A percentile compares a stretch with the other conserved stretches of the same genome.
phyloP scores from a whole-genome alignment of 1,139 yeast species.

The Lodderomyces beijingensis region DNA sequence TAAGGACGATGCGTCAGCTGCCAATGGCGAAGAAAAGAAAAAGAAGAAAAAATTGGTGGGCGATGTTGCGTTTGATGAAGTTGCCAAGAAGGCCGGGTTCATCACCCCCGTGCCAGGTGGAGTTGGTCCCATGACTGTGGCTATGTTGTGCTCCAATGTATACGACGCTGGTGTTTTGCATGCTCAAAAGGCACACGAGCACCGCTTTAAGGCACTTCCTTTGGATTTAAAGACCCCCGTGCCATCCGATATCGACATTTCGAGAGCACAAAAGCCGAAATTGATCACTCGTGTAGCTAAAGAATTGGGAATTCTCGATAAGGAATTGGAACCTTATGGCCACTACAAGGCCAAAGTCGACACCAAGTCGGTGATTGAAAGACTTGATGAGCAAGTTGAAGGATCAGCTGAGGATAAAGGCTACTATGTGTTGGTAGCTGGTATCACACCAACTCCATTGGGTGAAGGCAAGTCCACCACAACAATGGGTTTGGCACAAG shows the following conservation, averaged over 20 bases:
- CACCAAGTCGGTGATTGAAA: conserved; percentile 48
- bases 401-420: conserved; percentile 46
- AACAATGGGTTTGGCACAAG: conserved; percentile 76
- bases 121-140: conserved; percentile 88
- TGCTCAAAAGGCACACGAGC: conserved; percentile 45
- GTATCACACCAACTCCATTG: conserved; percentile 78
- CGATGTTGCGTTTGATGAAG: conserved; percentile 66
- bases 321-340: conserved; percentile 69
- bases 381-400: conserved; percentile 53
- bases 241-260: conserved; percentile 73
- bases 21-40: too few species aligned
- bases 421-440: conserved; percentile 68
- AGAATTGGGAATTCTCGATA: conserved; percentile 58
- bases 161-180: conserved; percentile 58
- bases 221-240: conserved; percentile 53
- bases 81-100: conserved; percentile 52
- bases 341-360: conserved; percentile 73
- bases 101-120: conserved; percentile 83
- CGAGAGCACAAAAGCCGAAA: conserved; percentile 70
- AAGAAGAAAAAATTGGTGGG: conserved; percentile 68
- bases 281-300: conserved; percentile 57
- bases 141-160: conserved; percentile 72
- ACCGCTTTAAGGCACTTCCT: conserved; percentile 45
- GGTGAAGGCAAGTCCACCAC: conserved; percentile 85
- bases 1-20: conserved; percentile 57